Conservation (phyloP, 202 grass and related monocot species). For the Eragrostis tef region DNA sequence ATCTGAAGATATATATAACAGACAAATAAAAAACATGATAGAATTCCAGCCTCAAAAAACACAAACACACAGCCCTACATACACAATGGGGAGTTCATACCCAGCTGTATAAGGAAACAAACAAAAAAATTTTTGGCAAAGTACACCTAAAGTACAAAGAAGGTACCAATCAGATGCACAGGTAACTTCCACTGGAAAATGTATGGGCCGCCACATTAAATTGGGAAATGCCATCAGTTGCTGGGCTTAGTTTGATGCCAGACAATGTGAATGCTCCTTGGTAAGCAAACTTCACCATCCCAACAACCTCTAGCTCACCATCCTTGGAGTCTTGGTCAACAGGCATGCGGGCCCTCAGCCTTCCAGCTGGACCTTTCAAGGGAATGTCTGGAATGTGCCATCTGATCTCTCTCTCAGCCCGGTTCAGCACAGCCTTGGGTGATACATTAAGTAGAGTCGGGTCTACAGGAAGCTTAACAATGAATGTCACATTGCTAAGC, state of each 20-base stretch:
- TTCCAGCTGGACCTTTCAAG: constrained; percentile 68
- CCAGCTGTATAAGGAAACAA: constrained; percentile 53
- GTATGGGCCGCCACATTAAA: constrained; percentile 89
- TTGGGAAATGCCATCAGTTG: constrained; percentile 62
- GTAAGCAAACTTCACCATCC: constrained; percentile 85
- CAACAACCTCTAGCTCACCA: constrained; percentile 82
- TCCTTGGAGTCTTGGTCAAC: constrained; percentile 89
- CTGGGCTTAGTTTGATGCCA: constrained; percentile 76
- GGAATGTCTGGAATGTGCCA: constrained; percentile 92
- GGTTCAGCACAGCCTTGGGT: constrained; percentile 86
- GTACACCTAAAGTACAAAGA: constrained; percentile 49
- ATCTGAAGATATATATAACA: constrained; percentile 29
- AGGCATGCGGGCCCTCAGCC: constrained; percentile 83
- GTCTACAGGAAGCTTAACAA: constrained; percentile 84
- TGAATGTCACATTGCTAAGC: constrained; percentile 81
- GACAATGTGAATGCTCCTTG: constrained; percentile 82
- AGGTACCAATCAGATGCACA: constrained; percentile 71
- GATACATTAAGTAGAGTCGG: constrained; percentile 83
- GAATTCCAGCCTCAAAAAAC: constrained; percentile 45
- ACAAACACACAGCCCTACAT: constrained; percentile 44
- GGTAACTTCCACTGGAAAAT: constrained; percentile 82
- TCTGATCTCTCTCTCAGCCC: constrained; percentile 76
- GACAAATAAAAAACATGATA: constrained; percentile 39
- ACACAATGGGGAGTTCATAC: constrained; percentile 53
- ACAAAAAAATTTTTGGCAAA: constrained; percentile 28